Percentiles rank a stretch among this genome's conserved stretches.
Conservation (phyloP, 2,329 filamentous ascomycete genomes). For the Colletotrichum nymphaeae region DNA sequence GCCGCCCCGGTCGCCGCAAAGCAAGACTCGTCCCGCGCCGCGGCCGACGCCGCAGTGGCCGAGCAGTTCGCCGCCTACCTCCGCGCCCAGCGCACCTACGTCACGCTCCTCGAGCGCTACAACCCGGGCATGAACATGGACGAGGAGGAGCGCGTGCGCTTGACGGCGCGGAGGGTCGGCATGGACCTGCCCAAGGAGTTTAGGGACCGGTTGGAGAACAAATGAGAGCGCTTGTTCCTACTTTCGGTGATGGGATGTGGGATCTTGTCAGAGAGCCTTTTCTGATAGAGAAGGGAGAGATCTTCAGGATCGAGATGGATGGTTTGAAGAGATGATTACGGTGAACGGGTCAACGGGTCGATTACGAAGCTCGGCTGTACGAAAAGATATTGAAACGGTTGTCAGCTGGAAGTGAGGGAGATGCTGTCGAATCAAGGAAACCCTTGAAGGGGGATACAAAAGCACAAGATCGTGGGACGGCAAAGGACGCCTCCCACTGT, state of each 20-base stretch:
- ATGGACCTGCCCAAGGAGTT: constrained; percentile 85
- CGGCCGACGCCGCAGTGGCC: constrained; percentile 57
- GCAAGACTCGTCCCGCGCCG: constrained; percentile 40
- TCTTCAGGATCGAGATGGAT: too few species aligned
- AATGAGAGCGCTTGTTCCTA: too few species aligned
- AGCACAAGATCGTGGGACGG: background rate
- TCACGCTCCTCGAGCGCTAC: constrained; percentile 86
- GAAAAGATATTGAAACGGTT: background rate
- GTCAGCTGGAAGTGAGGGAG: too few species aligned
- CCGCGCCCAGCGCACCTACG: constrained; percentile 86
- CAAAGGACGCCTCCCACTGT: background rate
- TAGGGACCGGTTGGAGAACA: constrained; percentile 32
- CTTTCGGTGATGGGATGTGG: too few species aligned
- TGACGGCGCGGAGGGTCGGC: constrained; percentile 88
- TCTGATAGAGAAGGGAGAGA: too few species aligned
- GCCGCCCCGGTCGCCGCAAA: constrained; percentile 41
- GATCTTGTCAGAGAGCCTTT: too few species aligned
- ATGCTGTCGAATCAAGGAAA: background rate
- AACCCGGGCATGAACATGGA: constrained; percentile 93
- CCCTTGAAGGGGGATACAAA: background rate
- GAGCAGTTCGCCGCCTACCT: constrained; percentile 86
- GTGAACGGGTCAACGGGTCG: too few species aligned
- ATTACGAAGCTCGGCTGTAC: background rate
- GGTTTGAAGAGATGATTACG: too few species aligned
- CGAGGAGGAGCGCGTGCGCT: constrained; percentile 83